Percentiles rank a stretch among this genome's conserved stretches.
phyloP scores from a whole-genome alignment of 2,329 filamentous ascomycete genomes.

The Nemania diffusa region DNA sequence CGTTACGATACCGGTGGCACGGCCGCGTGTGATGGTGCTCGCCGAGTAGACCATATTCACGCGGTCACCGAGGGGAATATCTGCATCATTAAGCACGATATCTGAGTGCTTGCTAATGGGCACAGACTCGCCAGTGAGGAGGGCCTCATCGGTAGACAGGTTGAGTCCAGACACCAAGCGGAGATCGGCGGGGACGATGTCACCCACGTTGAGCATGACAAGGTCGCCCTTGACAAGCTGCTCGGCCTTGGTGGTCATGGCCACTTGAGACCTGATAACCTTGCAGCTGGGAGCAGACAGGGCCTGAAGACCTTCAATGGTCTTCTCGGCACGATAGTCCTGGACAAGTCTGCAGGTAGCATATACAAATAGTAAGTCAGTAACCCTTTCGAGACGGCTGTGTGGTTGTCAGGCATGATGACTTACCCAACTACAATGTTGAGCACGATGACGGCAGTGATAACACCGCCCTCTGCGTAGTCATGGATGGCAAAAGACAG shows the following conservation, averaged over 20 bases:
- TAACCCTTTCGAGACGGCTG: background rate
- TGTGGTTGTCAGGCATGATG: background rate
- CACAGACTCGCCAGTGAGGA: constrained; percentile 78
- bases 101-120: constrained; percentile 74
- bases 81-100: constrained; percentile 61
- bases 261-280: constrained; percentile 64
- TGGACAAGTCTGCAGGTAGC: constrained; percentile 61
- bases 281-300: constrained; percentile 69
- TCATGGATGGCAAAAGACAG: constrained; percentile 73
- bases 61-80: constrained; percentile 74
- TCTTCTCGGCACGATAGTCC: constrained; percentile 70
- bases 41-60: constrained; percentile 77
- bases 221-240: constrained; percentile 74
- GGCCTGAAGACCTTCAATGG: constrained; percentile 69
- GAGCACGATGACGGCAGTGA: constrained; percentile 71
- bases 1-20: constrained; percentile 74
- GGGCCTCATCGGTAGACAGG: constrained; percentile 78
- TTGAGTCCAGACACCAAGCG: constrained; percentile 75
- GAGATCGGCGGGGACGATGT: constrained; percentile 76
- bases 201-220: constrained; percentile 70
- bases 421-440: constrained; percentile 74
- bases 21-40: constrained; percentile 76
- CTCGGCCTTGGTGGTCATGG: constrained; percentile 64
- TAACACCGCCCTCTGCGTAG: constrained; percentile 71
- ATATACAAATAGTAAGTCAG: constrained; percentile 21